Percentiles rank a stretch among this genome's conserved stretches.
Evolutionary conservation across 2,329 filamentous ascomycete genomes (phyloP).

Genomic region (Colletotrichum sp.): DNA sequence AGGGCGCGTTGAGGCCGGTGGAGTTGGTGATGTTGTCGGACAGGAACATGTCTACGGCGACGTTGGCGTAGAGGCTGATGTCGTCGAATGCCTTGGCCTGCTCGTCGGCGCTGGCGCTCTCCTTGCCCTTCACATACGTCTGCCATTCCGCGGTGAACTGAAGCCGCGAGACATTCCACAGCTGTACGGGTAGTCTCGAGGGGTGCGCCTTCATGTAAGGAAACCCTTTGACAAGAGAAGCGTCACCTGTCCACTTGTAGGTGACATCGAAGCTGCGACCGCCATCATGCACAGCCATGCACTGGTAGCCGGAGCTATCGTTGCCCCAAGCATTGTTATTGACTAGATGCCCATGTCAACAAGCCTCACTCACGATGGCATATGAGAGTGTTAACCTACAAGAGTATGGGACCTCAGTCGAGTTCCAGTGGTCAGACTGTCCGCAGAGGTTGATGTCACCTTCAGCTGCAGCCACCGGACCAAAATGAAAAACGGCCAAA

Average conservation of each 20-base stretch:
- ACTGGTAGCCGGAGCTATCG: slow-evolving; percentile 18
- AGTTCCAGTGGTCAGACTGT: slow-evolving; percentile 19
- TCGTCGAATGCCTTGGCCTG: slow-evolving; percentile 4
- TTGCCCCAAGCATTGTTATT: slow-evolving; percentile 20
- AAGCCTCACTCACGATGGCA: neutral
- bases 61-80: slow-evolving; percentile 16
- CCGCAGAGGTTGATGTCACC: slow-evolving; percentile 12
- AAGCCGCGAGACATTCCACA: slow-evolving; percentile 16
- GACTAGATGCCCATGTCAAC: neutral
- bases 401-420: slow-evolving; percentile 17
- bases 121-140: slow-evolving; percentile 13
- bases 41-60: slow-evolving; percentile 19
- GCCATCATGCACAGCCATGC: slow-evolving; percentile 10
- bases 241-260: slow-evolving; percentile 17
- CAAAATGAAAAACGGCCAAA: neutral
- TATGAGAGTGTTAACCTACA: neutral
- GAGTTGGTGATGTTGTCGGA: slow-evolving; percentile 14
- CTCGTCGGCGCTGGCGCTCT: slow-evolving; percentile 1
- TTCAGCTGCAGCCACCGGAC: neutral
- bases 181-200: neutral
- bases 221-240: slow-evolving; percentile 17
- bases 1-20: slow-evolving; percentile 12
- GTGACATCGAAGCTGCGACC: slow-evolving; percentile 11
- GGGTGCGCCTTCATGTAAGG: slow-evolving; percentile 18
- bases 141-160: slow-evolving; percentile 15